These are phyloP conservation scores for Pyrenophora tritici-repentis DNA, from an alignment of 2,329 filamentous ascomycete species.

Conservation along the genomic window DNA sequence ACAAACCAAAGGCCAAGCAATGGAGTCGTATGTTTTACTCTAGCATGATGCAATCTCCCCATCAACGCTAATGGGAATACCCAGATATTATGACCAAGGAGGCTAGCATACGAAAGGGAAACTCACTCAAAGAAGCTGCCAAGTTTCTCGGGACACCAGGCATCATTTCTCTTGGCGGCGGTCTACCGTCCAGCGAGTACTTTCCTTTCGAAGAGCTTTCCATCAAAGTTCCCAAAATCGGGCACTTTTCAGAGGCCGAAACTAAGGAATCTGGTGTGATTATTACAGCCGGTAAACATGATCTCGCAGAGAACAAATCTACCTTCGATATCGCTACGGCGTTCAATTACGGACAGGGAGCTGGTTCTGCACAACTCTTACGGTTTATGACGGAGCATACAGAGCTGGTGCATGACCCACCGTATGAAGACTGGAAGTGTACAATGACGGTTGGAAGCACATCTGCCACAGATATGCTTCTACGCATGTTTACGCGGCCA, in stretches of 20 bases:
- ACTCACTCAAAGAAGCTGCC: constrained; percentile 81
- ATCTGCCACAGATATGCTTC: constrained; percentile 78
- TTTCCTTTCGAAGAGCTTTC: constrained; percentile 86
- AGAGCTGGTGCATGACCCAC: constrained; percentile 83
- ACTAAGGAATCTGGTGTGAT: constrained; percentile 64
- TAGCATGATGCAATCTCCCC: not conserved
- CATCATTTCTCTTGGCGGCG: constrained; percentile 89
- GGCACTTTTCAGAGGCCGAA: constrained; percentile 72
- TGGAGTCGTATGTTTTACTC: constrained; percentile 74
- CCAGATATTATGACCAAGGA: constrained; percentile 52
- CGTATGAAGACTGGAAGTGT: constrained; percentile 88
- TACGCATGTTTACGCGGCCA: constrained; percentile 79
- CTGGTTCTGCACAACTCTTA: constrained; percentile 82
- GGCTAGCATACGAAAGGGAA: constrained; percentile 60
- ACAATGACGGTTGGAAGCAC: constrained; percentile 86
- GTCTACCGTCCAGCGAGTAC: constrained; percentile 84
- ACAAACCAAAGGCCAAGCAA: constrained; percentile 76
- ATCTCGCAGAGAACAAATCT: constrained; percentile 68
- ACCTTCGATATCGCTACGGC: constrained; percentile 80
- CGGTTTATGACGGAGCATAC: constrained; percentile 95
- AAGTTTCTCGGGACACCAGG: constrained; percentile 78
- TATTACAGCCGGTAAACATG: constrained; percentile 79
- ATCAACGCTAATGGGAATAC: constrained; percentile 3
- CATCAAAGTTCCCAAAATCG: constrained; percentile 72
- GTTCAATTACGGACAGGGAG: constrained; percentile 91